Base-by-base conservation (phyloP, 768 basidiomycete genomes). In the Amyloporia xantha region DNA sequence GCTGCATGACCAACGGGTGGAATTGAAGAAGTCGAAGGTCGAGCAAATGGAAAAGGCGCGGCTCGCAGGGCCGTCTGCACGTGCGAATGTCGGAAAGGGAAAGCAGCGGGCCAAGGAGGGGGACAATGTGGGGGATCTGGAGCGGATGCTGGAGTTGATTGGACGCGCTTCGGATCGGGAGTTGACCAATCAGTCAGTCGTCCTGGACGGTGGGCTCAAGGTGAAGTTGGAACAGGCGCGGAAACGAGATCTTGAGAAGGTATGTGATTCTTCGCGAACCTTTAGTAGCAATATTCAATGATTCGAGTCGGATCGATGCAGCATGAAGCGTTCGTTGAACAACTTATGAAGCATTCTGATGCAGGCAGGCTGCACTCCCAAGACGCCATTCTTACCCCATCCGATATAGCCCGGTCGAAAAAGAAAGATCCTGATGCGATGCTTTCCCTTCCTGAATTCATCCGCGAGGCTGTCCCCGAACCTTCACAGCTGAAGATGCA, bases 1-100 rank as follows among this genome's bases (percentile, higher is more conserved):
- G 63, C 66, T 97, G 36, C 80, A 86, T 51, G 86, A 94, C 62
- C 95, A 99, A 65, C 81, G 96, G 1, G 91, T 89, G n/a, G 93
- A 94, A 63, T 77, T 95, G 39, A 84, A 84, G 58, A 75, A 74
- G 4, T 69, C 78, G 21, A 87, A 90, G 60, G 57, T 83, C 12
- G 76, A 77, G 11, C 77, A 91, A 65, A 77, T 91, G 71, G 86
- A 90, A 65, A 75, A 76, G 38, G 90, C 87, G 4, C 68, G 78
- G 38, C 67, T 67, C 47, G 69, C 72, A 36, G 77, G 73, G 9
- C 44, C 48, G 11, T 54, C 61, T 21, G 49, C 43, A 15, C 47
- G 48, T 28, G 10, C n/a, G 30, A 50, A 39, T 41, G 48, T 51
- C 15, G 21, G 33, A 56, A 71, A 73, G 57, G 74, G 74, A 23